These are phyloP conservation scores for Botryotinia calthae DNA, from an alignment of 2,329 filamentous ascomycete genomes.

Conservation along the genomic window DNA sequence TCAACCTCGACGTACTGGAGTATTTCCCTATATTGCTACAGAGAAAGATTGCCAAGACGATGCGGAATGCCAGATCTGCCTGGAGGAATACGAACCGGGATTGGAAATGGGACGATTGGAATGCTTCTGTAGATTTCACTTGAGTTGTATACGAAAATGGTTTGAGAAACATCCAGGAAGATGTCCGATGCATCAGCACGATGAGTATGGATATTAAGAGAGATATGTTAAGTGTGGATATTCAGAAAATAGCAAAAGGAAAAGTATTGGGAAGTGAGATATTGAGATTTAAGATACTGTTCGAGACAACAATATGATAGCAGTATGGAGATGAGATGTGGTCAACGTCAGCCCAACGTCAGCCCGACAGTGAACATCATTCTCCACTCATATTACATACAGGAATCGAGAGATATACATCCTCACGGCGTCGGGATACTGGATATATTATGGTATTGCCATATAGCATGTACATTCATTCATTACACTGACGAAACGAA, in stretches of 20 bases:
- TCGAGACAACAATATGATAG: neutral
- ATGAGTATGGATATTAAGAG: conserved; percentile 19
- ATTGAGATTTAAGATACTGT: conserved; percentile 54
- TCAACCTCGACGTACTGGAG: conserved; percentile 51
- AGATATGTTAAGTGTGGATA: neutral
- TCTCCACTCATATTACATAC: neutral
- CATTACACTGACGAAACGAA: neutral
- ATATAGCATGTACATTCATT: neutral
- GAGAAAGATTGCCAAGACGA: conserved; percentile 68
- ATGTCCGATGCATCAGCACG: conserved; percentile 64
- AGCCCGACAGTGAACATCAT: neutral
- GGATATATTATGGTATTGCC: neutral
- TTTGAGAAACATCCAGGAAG: conserved; percentile 60
- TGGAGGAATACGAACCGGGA: conserved; percentile 63
- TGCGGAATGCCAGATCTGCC: conserved; percentile 65
- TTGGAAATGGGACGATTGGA: conserved; percentile 63
- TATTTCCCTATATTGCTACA: conserved; percentile 63
- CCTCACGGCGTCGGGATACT: neutral
- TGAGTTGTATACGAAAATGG: conserved; percentile 60
- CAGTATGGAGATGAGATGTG: neutral
- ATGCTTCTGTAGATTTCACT: conserved; percentile 64
- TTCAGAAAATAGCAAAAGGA: neutral
- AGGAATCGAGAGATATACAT: neutral
- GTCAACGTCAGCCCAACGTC: neutral
- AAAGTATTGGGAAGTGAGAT: conserved; percentile 52